Evolutionary conservation across 208 protist species (phyloP), one percentile per base, ranked within the genome.

Genomic region (Entamoeba histolytica): DNA sequence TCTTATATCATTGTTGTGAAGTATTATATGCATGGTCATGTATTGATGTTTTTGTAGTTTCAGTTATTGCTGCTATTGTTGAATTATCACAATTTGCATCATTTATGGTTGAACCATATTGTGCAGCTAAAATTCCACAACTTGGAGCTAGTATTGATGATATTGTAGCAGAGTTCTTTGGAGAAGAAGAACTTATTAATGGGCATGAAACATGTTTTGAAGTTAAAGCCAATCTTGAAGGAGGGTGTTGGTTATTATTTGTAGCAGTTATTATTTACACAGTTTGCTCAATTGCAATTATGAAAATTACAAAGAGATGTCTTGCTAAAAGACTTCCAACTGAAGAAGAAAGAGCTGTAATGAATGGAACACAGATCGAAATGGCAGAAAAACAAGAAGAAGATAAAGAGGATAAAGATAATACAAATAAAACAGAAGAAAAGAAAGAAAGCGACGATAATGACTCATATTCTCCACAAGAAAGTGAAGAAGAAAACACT

Each of bases 1-100:
- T 12, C 5, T 55, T 95, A 1, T 96, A 96, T 57, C 44, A 94
- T 49, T 6, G 94, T 3, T 94, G 93, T 28, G 96, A 97, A 91
- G 94, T 96, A 49, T 73, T 98, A 7, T 95, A 97, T n/a, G 97
- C 98, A 49, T 98, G 98, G 97, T 96, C 96, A 31, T 96, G 96
- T 0, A 94, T 96, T 4, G 97, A 98, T 92, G 97, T 97, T 10
- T 95, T 98, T 91, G 92, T 98, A 23, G 51, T 98, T 4, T 96
- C 96, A 47, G 96, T 98, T 91, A 91, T 98, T 31, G 96, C 96
- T 15, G 97, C 97, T 3, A 95, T 98, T 17, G 91, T 98, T 39
- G 96, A 98, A 95, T 93, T 98, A 6, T 95, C 96, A 15, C 97
- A 97, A 92, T 98, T 98, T 92, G 95, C 98, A 4, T 94, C 96